Conservation (phyloP, 805 yeast genomes). For the Candida xyloterini region DNA sequence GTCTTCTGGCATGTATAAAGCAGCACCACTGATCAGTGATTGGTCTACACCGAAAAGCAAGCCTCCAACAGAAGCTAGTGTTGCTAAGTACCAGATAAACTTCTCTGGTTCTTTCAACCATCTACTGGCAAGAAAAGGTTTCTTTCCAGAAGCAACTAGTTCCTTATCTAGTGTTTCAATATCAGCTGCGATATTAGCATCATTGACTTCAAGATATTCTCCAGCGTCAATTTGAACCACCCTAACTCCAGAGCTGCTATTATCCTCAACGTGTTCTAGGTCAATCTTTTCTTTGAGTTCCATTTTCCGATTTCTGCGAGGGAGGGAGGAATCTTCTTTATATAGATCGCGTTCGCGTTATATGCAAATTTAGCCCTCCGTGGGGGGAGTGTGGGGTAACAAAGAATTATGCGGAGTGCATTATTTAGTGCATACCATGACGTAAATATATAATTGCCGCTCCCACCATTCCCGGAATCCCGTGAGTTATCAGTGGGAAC, state of each 20-base stretch:
- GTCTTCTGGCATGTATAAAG: conserved; percentile 10
- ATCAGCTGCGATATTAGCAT: conserved; percentile 5
- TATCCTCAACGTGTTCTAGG: conserved; percentile 9
- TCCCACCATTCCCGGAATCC: too few relatives aligned
- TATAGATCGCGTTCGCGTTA: not conserved
- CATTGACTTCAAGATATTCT: conserved; percentile 12
- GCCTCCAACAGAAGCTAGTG: conserved; percentile 16
- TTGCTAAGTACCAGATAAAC: conserved; percentile 14
- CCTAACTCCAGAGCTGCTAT: not conserved
- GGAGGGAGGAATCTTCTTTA: not conserved
- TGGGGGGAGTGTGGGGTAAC: not conserved
- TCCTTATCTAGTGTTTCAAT: conserved; percentile 8
- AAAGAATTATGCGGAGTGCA: not conserved
- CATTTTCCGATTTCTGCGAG: not conserved
- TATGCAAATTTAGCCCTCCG: not conserved
- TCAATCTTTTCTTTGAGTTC: conserved; percentile 1
- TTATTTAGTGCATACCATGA: not conserved
- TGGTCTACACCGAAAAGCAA: conserved; percentile 16
- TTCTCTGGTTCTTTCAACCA: conserved; percentile 13
- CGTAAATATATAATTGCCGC: too few relatives aligned
- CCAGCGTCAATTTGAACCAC: conserved; percentile 14
- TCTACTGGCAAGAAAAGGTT: conserved; percentile 10
- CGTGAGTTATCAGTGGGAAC: too few relatives aligned
- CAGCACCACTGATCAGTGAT: conserved; percentile 15
- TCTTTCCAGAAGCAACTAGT: conserved; percentile 6